Evolutionary conservation across 2,329 filamentous ascomycete species (phyloP), one percentile per base, ranked within the genome.

Genomic region (Trichoderma sp.): DNA sequence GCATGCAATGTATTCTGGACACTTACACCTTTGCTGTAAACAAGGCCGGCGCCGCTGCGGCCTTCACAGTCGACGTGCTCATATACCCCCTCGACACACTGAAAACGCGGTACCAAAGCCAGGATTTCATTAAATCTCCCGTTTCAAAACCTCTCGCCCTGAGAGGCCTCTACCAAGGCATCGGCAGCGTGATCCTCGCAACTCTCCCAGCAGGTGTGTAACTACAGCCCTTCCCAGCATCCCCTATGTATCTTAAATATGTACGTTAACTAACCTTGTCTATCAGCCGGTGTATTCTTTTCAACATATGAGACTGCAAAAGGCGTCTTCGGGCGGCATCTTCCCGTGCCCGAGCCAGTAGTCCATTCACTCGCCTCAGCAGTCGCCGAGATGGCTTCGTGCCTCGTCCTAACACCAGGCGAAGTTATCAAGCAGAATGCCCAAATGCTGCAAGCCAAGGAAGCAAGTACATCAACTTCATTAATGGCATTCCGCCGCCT

Each of bases 401-500:
- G 95, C 81, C 88, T 95, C 24, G 94, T 98, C 76, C 89, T 98
- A 45, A 96, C 95, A 0, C 95, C 95, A 0, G 94, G 95, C 16
- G 95, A 98, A 83, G 94, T 97, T 8, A 90, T 98, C 77, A 98
- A 98, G 85, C 95, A 97, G 82, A 98, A 98, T 83, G 95, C 95
- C 0, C 95, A 98, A 83, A 95, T 98, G 89, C 87, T 97, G 1
- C 86, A 80, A 38, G 80, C 77, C 18, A 45, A 64, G 5, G 45
- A 50, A 74, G 27, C 78, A 76, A 18, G 45, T 12, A 69, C 41
- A 56, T 86, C 84, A 5, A 87, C 87, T 0, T 90, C 88, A 0
- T 79, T 89, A n/a, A 83, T 85, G 75, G 87, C 87, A 1, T 83
- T 91, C 77, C 85, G 83, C 75, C 87, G 86, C 83, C 83, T 83